Evolutionary conservation across 202 grass and related monocot species (phyloP), one percentile per base, ranked within the genome.

Genomic region (Dendrocalamus latiflorus): DNA sequence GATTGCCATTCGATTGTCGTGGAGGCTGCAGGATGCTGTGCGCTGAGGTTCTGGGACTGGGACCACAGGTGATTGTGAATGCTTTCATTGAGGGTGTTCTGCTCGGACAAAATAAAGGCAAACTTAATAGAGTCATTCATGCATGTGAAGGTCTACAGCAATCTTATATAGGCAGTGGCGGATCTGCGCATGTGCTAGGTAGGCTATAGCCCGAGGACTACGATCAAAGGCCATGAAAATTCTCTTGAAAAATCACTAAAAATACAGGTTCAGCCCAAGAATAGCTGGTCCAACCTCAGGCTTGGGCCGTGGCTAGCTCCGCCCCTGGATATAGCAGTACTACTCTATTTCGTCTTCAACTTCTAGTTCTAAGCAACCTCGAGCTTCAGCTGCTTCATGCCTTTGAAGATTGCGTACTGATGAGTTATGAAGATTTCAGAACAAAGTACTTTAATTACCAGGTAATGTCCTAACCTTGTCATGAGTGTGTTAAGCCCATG

Each of bases 1-100:
- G 93, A 95, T 8, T 90, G 96, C 0, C 93, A 94, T 17, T 99
- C 96, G 22, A 95, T 87, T 13, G 89, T 83, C n/a, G n/a, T n/a
- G 20, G 92, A 93, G 70, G 93, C 48, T 0, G 81, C 70, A 1
- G 93, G 87, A 65, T 92, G 87, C 24, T 67, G 61, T 12, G 34
- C 57, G 17, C 86, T 84, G 17, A 78, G 86, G 33, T 89, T 89
- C 37, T 88, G 88, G 38, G 92, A 81, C 69, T 88, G 88, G 39
- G 84, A 51, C 90, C 90, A 94, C 5, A 87, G 16, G 37, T 91
- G 88, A 45, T 70, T 86, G 36, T 22, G 62, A 39, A 86, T 84
- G 38, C 79, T 80, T 75, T 86, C 94, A 62, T 71, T 75, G 44
- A 91, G 51, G 15, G 86, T 61, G 84, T 92, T 89, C 94, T 97